phyloP scores from a whole-genome alignment of 345 rosid species.

The Lumnitzera littorea region DNA sequence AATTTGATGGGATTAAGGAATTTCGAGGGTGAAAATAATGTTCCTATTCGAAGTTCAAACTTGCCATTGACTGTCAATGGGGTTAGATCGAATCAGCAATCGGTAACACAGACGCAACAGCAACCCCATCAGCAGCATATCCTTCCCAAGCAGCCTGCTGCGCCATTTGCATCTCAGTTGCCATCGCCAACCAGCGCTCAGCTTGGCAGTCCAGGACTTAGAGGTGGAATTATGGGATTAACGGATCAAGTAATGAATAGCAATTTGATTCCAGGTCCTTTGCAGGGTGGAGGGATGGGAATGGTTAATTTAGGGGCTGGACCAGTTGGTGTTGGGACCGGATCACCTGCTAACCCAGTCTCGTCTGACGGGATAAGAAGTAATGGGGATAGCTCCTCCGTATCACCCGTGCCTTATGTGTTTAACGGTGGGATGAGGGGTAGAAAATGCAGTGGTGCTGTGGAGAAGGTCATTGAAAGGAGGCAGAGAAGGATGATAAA shows the following conservation, averaged over 20 bases:
- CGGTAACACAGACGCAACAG: slow-evolving; percentile 31
- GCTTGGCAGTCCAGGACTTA: slow-evolving; percentile 47
- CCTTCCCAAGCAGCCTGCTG: slow-evolving; percentile 49
- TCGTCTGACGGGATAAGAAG: slow-evolving; percentile 80
- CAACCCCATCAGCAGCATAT: slow-evolving; percentile 44
- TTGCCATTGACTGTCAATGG: slow-evolving; percentile 57
- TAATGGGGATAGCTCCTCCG: slow-evolving; percentile 70
- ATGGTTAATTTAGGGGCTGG: slow-evolving; percentile 54
- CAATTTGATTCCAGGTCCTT: slow-evolving; percentile 37
- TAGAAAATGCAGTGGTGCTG: slow-evolving; percentile 50
- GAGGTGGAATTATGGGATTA: slow-evolving; percentile 48
- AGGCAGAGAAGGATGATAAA: slow-evolving; percentile 98
- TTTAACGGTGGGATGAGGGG: slow-evolving; percentile 70
- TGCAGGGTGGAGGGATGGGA: slow-evolving; percentile 51
- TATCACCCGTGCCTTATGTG: slow-evolving; percentile 70
- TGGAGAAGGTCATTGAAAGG: slow-evolving; percentile 96
- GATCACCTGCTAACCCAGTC: slow-evolving; percentile 63
- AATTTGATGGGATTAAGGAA: slow-evolving; percentile 27
- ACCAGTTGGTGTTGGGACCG: slow-evolving; percentile 27
- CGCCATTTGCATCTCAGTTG: slow-evolving; percentile 41
- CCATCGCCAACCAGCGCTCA: slow-evolving; percentile 29
- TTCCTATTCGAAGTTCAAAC: slow-evolving; percentile 45
- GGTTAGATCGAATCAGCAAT: slow-evolving; percentile 44
- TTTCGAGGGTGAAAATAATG: slow-evolving; percentile 24
- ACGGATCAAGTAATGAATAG: slow-evolving; percentile 40